Evolutionary conservation across 257 asterid genomes (phyloP), one percentile per base, ranked within the genome.

Genomic region (Ilex asprella): DNA sequence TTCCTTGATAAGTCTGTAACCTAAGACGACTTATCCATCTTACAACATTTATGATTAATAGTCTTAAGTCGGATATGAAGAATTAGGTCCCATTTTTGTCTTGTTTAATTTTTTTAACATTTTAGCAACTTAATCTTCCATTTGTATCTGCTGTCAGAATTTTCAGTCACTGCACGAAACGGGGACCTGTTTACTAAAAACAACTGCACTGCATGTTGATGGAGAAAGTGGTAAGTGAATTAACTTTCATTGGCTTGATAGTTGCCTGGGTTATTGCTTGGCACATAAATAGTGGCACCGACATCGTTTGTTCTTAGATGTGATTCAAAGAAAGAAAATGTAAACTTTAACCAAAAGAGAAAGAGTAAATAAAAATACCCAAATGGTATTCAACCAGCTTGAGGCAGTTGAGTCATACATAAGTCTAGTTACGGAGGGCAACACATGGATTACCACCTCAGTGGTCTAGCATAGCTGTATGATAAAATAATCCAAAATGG

Each of bases 81-180:
- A 10, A 46, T 46, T 46, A 2, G 10, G 12, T 10, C 10, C 3
- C 2, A 46, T 10, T 8, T 10, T 3, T 46, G 52, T 46, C 15
- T 3, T 6, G 5, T 53, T 53, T 35, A 7, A 10, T 2, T 53
- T 14, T n/a, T n/a, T n/a, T n/a, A n/a, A n/a, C n/a, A n/a, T 2
- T 53, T 2, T 21, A 53, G 10, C 57, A 53, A 6, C 5, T 2
- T 14, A 21, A 53, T n/a, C 11, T 53, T 5, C 4, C 57, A 6
- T 21, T 53, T 46, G 10, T 3, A 46, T 49, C 73, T 59, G 51
- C 61, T 73, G 78, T 59, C 88, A 92, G 97, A 92, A 84, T 89
- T 86, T 73, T 89, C 97, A 89, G 84, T 88, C 99, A 60, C 70
- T 89, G 81, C 67, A 81, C 73, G 99, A 92, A 80, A 89, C 89